phyloP scores from a whole-genome alignment of 1,284 basidiomycete genomes.

The Cystobasidiaceae sp. region DNA sequence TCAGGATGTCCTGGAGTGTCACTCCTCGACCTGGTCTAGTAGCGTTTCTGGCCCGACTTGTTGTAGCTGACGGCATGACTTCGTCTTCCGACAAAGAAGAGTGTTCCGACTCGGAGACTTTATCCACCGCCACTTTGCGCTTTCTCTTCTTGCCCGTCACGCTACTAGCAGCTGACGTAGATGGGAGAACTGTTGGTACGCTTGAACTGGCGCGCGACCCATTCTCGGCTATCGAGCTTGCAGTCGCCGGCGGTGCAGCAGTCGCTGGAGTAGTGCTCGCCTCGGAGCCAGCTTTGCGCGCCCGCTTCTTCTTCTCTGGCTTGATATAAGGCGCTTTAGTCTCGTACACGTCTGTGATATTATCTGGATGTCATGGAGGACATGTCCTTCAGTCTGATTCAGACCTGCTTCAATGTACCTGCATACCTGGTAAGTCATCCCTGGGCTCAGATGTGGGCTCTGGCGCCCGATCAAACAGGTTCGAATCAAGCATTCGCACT shows the following conservation, averaged over 20 bases:
- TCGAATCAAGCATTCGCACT: background rate
- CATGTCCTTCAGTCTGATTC: no score
- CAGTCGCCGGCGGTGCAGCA: background rate
- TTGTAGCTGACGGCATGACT: slow-evolving; percentile 22
- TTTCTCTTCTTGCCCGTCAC: background rate
- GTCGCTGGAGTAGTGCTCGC: background rate
- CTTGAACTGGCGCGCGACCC: no score
- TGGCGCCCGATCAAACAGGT: no score
- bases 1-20: slow-evolving; percentile 3
- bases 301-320: background rate
- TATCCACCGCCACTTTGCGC: background rate
- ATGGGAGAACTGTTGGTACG: no score
- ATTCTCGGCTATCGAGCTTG: no score
- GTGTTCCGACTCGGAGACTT: background rate
- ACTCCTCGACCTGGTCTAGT: slow-evolving; percentile 8
- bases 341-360: background rate
- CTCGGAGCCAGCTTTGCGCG: background rate
- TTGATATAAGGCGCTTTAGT: background rate
- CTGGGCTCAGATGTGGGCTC: no score
- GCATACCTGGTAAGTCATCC: no score
- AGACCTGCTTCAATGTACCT: no score
- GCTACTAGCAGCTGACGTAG: no score
- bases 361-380: background rate
- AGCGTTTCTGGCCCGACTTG: slow-evolving; percentile 4
- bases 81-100: slow-evolving; percentile 19